A percentile compares a stretch with the other conserved stretches of the same genome.
Conservation (phyloP, 2,329 filamentous ascomycete genomes). For the Ustulina deusta region DNA sequence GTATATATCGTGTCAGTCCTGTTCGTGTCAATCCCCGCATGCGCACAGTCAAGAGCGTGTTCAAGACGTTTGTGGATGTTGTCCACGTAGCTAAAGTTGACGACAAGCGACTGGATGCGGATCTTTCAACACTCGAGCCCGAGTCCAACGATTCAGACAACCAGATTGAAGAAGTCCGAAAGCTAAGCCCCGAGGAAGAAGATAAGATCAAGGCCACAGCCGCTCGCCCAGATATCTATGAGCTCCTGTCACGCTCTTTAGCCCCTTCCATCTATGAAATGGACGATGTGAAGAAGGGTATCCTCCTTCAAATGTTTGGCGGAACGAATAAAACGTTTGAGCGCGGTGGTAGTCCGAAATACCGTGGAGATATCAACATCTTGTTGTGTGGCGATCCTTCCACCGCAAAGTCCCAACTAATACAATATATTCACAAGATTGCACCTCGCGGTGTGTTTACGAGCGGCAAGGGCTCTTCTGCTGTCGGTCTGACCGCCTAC, state of each 20-base stretch:
- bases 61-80: constrained; percentile 98
- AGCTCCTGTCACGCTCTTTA: constrained; percentile 88
- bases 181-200: constrained; percentile 87
- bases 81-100: constrained; percentile 97
- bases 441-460: constrained; percentile 89
- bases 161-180: constrained; percentile 84
- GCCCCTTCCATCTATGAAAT: constrained; percentile 97
- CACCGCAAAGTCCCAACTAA: constrained; percentile 93
- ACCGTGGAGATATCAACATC: constrained; percentile 97
- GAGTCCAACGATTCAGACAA: constrained; percentile 79
- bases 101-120: constrained; percentile 91
- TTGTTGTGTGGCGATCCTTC: constrained; percentile 97
- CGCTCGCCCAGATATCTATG: constrained; percentile 87
- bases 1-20: constrained; percentile 94
- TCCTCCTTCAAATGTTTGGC: constrained; percentile 94
- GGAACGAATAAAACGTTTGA: constrained; percentile 98
- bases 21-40: constrained; percentile 95
- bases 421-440: constrained; percentile 97
- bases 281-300: constrained; percentile 99
- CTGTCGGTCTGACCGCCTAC: constrained; percentile 83
- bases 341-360: constrained; percentile 94
- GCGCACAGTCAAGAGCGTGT: constrained; percentile 90
- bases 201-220: constrained; percentile 87
- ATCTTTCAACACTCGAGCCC: constrained; percentile 87
- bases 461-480: constrained; percentile 83